A percentile compares a stretch with the other conserved stretches of the same genome.
Evolutionary conservation across 768 basidiomycete genomes (phyloP).

Genomic region (Hygrocybe coccinea): DNA sequence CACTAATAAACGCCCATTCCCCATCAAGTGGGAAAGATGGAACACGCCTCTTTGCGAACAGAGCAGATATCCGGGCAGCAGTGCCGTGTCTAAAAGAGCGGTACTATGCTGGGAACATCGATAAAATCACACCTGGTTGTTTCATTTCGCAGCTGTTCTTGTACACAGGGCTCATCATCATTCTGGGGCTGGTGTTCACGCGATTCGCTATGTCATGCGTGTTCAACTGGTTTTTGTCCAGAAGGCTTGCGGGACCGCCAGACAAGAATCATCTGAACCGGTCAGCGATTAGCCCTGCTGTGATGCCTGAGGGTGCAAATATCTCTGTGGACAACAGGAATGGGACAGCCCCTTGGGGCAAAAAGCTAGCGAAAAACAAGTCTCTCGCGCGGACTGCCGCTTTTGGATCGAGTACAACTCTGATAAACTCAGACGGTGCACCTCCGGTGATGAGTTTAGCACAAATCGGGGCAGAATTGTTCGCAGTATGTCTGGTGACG

Average conservation of each 20-base stretch:
- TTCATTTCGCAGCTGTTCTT: conserved; percentile 86
- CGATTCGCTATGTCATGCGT: conserved; percentile 95
- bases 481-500: conserved; percentile 91
- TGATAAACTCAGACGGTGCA: conserved; percentile 45
- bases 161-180: conserved; percentile 85
- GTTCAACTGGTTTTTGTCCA: conserved; percentile 95
- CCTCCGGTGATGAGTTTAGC: conserved; percentile 75
- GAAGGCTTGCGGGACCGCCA: conserved; percentile 72
- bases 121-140: conserved; percentile 94
- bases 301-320: conserved; percentile 95
- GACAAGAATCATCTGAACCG: conserved; percentile 67
- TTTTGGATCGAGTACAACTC: conserved; percentile 52
- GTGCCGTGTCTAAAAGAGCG: conserved; percentile 79
- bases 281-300: conserved; percentile 87
- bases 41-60: conserved; percentile 80
- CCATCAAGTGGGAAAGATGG: conserved; percentile 75
- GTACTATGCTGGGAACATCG: conserved; percentile 91
- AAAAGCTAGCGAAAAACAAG: conserved; percentile 45
- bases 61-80: conserved; percentile 55
- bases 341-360: conserved; percentile 86
- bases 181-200: conserved; percentile 83
- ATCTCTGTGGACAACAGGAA: conserved; percentile 84
- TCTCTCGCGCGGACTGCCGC: conserved; percentile 45
- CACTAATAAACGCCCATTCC: conserved; percentile 49
- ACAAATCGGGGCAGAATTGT: conserved; percentile 92